Evolutionary conservation across 208 protist species (phyloP), one percentile per base, ranked within the genome.

Genomic region (Zelonia costaricensis): DNA sequence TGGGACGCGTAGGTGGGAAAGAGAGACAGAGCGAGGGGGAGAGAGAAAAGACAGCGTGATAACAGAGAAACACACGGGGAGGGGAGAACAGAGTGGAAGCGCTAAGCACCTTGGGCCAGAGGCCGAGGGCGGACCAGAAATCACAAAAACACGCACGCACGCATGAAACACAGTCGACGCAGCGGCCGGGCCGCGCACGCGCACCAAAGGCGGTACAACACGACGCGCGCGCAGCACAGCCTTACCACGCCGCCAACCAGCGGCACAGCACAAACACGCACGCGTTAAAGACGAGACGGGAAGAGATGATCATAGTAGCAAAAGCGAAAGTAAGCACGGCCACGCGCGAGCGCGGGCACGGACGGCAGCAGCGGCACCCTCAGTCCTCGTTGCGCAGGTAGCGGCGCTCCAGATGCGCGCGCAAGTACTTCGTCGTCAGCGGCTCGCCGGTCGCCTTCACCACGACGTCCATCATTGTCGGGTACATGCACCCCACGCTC

Each of bases 401-500:
- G 54, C 88, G 92, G 9, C 65, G 59, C 49, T 81, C 75, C 12
- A 97, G 74, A 47, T 96, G 85, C 43, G 60, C 52, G 28, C 78
- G 74, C 60, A 94, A 86, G 64, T 90, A 78, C 42, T 82, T 33
- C 7, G 85, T 81, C 53, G 90, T 90, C 27, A 95, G 62, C 13
- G 36, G 28, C 62, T 93, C 79, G 6, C 86, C 90, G 5, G 80
- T 92, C 44, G 81, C 84, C 45, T 78, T 61, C 44, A 68, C 51
- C 49, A 93, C 75, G 23, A 97, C 74, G 27, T 92, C 86, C 36
- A 88, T 43, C 22, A 91, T 80, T 30, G 82, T 90, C 47, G 59
- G 60, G 49, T 72, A 82, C 23, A 73, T 35, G 43, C 63, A 80
- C 28, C 76, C 78, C 35, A 74, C 46, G 23, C 42, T 56, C 83